These are phyloP conservation scores for Leishmania braziliensis DNA, from an alignment of 208 protist species.

Conservation along the genomic window DNA sequence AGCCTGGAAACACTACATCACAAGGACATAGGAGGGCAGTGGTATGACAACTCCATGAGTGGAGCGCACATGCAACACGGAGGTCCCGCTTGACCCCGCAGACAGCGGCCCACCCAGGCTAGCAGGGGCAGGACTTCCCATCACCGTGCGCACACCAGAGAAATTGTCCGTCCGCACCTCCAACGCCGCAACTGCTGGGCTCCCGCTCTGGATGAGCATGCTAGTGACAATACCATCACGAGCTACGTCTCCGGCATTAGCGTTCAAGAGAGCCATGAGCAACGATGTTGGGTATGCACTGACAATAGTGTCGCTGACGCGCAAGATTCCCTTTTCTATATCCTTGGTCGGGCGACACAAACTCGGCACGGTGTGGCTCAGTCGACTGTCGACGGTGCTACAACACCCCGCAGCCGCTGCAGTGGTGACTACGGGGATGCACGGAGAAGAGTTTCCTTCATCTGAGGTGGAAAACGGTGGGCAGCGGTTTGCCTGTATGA, in stretches of 20 bases:
- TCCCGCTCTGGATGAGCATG: constrained; percentile 26
- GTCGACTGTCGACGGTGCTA: not conserved
- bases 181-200: constrained; percentile 4
- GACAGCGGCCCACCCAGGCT: not conserved
- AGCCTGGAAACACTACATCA: constrained; percentile 13
- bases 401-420: not conserved
- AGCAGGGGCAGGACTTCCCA: not conserved
- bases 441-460: not conserved
- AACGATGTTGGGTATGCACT: constrained; percentile 23
- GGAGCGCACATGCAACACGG: constrained; percentile 19
- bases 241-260: not conserved
- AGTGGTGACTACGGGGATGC: constrained; percentile 1
- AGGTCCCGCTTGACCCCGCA: constrained; percentile 17
- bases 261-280: constrained; percentile 9
- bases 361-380: constrained; percentile 18
- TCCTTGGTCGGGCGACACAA: constrained; percentile 13
- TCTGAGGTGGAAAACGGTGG: not conserved
- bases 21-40: constrained; percentile 22
- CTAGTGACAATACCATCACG: not conserved
- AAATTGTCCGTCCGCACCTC: constrained; percentile 9
- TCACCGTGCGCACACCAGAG: not conserved
- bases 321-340: constrained; percentile 5
- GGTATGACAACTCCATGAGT: constrained; percentile 21
- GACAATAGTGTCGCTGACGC: constrained; percentile 8
- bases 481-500: no score